These are phyloP conservation scores for Pythium utonaiense DNA, from an alignment of 352 stramenopile genomes.

Conservation along the genomic window DNA sequence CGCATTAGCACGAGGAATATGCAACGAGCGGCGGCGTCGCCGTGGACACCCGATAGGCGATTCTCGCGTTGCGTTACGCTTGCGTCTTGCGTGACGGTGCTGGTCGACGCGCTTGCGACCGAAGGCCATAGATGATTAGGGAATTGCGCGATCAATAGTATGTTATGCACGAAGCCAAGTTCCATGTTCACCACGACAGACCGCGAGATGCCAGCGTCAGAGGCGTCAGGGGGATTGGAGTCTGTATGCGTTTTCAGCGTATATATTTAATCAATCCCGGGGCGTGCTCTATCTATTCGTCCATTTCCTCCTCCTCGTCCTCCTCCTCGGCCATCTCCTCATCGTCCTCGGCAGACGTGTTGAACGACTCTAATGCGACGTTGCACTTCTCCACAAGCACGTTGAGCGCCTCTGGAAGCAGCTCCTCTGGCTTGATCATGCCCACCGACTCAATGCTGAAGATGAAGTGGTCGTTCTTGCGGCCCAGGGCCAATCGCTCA, in stretches of 20 bases:
- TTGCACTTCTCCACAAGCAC: slow-evolving; percentile 84
- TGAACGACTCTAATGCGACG: slow-evolving; percentile 78
- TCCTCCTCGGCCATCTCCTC: slow-evolving; percentile 51
- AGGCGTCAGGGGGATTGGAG: too few species aligned
- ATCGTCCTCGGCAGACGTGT: slow-evolving; percentile 40
- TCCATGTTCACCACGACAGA: too few species aligned
- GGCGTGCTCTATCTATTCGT: slow-evolving; percentile 41
- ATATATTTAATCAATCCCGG: slow-evolving; percentile 19
- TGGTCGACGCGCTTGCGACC: background rate
- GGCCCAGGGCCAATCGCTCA: slow-evolving; percentile 87
- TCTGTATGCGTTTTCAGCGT: background rate
- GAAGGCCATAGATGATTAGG: slow-evolving; percentile 5
- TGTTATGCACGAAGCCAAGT: slow-evolving; percentile 6
- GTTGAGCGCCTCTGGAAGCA: slow-evolving; percentile 73
- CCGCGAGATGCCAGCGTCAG: too few species aligned
- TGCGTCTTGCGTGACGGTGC: background rate
- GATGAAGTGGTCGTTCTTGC: slow-evolving; percentile 96
- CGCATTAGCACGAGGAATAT: background rate
- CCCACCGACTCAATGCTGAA: slow-evolving; percentile 86
- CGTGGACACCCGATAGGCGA: too few species aligned
- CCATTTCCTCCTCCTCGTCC: slow-evolving; percentile 38
- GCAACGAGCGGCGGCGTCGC: too few species aligned
- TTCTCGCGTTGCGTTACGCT: too few species aligned
- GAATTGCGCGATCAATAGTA: slow-evolving; percentile 9
- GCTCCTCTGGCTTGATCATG: slow-evolving; percentile 84